A percentile compares a stretch with the other conserved stretches of the same genome.
phyloP scores from a whole-genome alignment of 164 flowering plant species.

The Tinospora cordifolia region DNA sequence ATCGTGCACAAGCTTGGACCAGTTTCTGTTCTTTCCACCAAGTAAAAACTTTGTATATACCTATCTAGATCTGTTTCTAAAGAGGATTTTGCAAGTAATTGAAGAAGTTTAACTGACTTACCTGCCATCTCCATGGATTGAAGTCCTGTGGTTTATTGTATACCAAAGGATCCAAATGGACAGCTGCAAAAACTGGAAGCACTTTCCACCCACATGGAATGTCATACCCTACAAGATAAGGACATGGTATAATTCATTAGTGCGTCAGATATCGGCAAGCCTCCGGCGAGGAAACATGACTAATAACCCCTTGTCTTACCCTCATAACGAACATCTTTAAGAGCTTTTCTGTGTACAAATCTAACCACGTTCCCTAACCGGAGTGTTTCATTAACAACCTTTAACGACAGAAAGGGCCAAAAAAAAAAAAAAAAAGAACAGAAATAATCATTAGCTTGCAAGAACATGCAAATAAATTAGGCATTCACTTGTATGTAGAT shows the following conservation, averaged over 20 bases:
- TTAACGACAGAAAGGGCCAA: too few relatives aligned
- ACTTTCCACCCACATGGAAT: slow-evolving; percentile 99
- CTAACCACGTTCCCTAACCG: slow-evolving; percentile 88
- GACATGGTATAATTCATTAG: not conserved
- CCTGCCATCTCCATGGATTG: slow-evolving; percentile 99
- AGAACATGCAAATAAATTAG: too few relatives aligned
- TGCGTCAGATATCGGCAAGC: slow-evolving; percentile 15
- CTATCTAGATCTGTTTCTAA: too few relatives aligned
- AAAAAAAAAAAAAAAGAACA: not conserved
- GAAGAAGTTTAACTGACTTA: slow-evolving; percentile 13
- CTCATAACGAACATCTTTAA: slow-evolving; percentile 65
- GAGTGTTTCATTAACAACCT: slow-evolving; percentile 86
- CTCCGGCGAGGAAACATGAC: not conserved
- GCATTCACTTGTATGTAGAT: too few relatives aligned
- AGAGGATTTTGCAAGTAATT: too few relatives aligned
- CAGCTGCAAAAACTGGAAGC: slow-evolving; percentile 83
- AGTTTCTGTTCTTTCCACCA: too few relatives aligned
- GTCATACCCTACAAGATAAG: slow-evolving; percentile 52
- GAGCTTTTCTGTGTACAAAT: slow-evolving; percentile 81
- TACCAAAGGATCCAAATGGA: slow-evolving; percentile 67
- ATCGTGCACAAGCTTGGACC: too few relatives aligned
- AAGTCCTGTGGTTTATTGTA: slow-evolving; percentile 70
- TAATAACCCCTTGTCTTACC: slow-evolving; percentile 34
- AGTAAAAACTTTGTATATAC: too few relatives aligned
- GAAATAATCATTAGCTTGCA: not conserved